phyloP scores from a whole-genome alignment of 495 filamentous ascomycete genomes.

The Hypoxylon trugodes region DNA sequence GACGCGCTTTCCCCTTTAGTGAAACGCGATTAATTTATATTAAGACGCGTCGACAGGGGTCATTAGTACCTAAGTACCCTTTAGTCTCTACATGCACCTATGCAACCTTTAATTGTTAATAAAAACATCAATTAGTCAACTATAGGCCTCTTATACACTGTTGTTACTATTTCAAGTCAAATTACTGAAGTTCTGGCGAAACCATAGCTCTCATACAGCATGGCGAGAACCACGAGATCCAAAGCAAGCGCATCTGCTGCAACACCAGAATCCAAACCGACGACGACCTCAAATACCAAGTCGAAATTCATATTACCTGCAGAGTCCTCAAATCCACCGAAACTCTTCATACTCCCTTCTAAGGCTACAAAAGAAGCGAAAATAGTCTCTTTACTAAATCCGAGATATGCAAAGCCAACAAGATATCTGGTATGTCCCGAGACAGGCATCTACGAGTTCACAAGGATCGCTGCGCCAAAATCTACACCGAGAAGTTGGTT shows the following conservation, averaged over 20 bases:
- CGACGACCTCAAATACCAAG: slow-evolving; percentile 30
- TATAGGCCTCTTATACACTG: not conserved
- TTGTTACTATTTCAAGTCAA: not conserved
- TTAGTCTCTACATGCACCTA: slow-evolving; percentile 6
- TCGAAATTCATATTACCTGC: slow-evolving; percentile 49
- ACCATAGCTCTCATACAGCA: slow-evolving; percentile 8
- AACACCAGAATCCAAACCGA: slow-evolving; percentile 35
- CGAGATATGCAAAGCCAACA: slow-evolving; percentile 68
- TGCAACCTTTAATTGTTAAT: not conserved
- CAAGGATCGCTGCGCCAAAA: slow-evolving; percentile 71
- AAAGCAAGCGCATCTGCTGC: slow-evolving; percentile 37
- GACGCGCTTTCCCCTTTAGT: slow-evolving; percentile 27
- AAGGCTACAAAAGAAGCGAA: slow-evolving; percentile 67
- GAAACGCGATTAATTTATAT: slow-evolving; percentile 28
- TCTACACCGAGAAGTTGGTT: slow-evolving; percentile 73
- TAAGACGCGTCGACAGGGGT: slow-evolving; percentile 34
- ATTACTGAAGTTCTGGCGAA: not conserved
- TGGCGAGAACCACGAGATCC: slow-evolving; percentile 48
- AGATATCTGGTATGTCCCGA: slow-evolving; percentile 84
- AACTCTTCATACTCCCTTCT: slow-evolving; percentile 83
- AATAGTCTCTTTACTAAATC: slow-evolving; percentile 82
- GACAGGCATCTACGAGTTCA: slow-evolving; percentile 89
- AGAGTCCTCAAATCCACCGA: slow-evolving; percentile 59
- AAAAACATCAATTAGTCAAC: not conserved
- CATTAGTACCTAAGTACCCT: slow-evolving; percentile 10